These are phyloP conservation scores for Ambrosiella beaveri DNA, from an alignment of 2,329 filamentous ascomycete species.

Conservation along the genomic window DNA sequence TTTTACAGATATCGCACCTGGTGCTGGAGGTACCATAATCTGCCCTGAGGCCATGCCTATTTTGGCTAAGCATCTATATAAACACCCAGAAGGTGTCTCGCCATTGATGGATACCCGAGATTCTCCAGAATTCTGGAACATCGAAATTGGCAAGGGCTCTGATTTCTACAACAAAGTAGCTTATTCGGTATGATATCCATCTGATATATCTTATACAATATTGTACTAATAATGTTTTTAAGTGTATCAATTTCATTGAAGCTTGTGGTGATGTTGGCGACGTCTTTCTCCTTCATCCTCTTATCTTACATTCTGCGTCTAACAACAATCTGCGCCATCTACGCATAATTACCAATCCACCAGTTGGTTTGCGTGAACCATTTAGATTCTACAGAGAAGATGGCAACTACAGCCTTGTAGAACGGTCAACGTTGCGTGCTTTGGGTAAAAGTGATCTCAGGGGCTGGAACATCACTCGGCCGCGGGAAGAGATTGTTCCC, in stretches of 20 bases:
- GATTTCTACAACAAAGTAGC: constrained; percentile 28
- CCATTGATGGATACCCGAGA: constrained; percentile 45
- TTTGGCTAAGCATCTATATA: constrained; percentile 40
- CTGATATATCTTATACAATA: background rate
- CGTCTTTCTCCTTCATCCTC: constrained; percentile 40
- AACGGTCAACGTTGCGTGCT: constrained; percentile 34
- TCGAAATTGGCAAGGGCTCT: constrained; percentile 21
- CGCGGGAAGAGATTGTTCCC: constrained; percentile 32
- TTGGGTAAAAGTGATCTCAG: constrained; percentile 29
- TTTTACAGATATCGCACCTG: constrained; percentile 43
- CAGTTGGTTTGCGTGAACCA: constrained; percentile 29
- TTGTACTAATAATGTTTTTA: background rate
- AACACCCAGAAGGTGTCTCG: constrained; percentile 46
- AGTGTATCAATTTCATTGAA: constrained; percentile 34
- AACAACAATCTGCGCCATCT: constrained; percentile 18
- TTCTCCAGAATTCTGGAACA: constrained; percentile 27
- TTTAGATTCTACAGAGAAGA: constrained; percentile 24
- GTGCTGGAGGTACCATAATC: constrained; percentile 48
- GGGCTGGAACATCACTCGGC: constrained; percentile 34
- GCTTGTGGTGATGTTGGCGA: constrained; percentile 36
- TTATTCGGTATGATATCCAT: constrained; percentile 14
- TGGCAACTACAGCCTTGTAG: constrained; percentile 35
- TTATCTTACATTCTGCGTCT: constrained; percentile 40
- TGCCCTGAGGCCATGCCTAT: constrained; percentile 40
- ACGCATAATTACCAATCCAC: constrained; percentile 18